Conservation (phyloP, 140 eudicot genomes). For the Stevia rebaudiana region DNA sequence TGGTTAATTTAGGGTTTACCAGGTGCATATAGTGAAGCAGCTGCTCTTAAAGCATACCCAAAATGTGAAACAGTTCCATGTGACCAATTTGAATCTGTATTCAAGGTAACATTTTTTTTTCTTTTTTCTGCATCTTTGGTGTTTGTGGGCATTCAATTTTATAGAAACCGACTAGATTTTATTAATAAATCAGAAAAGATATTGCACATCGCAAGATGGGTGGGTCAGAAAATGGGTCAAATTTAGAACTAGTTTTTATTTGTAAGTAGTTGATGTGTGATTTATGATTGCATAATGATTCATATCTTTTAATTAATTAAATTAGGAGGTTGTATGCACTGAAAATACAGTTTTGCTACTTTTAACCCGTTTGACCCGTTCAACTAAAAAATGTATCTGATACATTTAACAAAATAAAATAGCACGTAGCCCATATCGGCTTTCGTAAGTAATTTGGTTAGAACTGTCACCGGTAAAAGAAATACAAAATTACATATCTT, state of each 20-base stretch:
- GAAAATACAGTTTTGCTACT: background rate
- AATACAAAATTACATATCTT: background rate
- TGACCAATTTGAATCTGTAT: slow-evolving; percentile 87
- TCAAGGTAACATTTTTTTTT: slow-evolving; percentile 49
- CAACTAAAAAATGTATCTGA: background rate
- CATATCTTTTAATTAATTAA: background rate
- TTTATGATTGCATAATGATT: background rate
- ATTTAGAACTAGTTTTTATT: background rate
- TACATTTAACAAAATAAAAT: background rate
- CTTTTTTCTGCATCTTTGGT: background rate
- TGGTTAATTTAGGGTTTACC: slow-evolving; percentile 62
- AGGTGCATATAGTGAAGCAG: slow-evolving; percentile 94
- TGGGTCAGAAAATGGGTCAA: background rate
- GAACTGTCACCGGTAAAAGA: background rate
- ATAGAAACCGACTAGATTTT: background rate
- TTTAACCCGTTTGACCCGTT: background rate
- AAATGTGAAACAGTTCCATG: slow-evolving; percentile 96
- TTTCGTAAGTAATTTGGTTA: background rate
- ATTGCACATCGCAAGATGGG: background rate
- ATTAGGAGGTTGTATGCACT: background rate
- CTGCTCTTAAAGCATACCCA: slow-evolving; percentile 95
- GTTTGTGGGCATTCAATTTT: background rate
- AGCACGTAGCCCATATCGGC: background rate
- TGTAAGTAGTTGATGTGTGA: background rate
- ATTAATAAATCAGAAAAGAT: background rate